These are phyloP conservation scores for Pneumocystis oryctolagi DNA, from an alignment of 1,139 yeast genomes.

Conservation along the genomic window DNA sequence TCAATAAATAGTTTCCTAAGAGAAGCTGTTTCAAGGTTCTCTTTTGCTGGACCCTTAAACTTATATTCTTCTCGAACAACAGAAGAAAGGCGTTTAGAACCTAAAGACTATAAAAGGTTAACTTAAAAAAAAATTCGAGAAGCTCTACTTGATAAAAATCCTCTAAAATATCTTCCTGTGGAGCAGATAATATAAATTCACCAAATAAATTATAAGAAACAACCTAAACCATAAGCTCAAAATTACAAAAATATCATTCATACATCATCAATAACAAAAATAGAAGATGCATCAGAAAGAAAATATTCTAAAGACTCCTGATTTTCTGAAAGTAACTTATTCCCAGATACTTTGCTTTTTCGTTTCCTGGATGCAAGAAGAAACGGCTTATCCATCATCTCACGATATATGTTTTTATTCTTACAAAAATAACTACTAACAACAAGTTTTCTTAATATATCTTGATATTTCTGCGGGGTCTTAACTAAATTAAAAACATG, in stretches of 20 bases:
- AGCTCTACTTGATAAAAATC: slow-evolving; percentile 18
- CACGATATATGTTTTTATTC: slow-evolving; percentile 19
- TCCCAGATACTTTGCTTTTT: slow-evolving; percentile 3
- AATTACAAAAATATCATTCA: not conserved
- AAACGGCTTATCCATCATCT: slow-evolving; percentile 22
- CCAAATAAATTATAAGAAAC: slow-evolving; percentile 26
- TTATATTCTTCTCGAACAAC: slow-evolving; percentile 14
- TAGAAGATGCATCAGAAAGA: slow-evolving; percentile 21
- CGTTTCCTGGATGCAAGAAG: slow-evolving; percentile 21
- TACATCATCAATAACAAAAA: slow-evolving; percentile 28
- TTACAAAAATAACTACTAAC: slow-evolving; percentile 19
- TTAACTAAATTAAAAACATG: slow-evolving; percentile 21
- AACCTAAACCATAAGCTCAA: slow-evolving; percentile 11
- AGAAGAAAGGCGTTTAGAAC: slow-evolving; percentile 14
- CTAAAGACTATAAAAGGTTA: slow-evolving; percentile 7
- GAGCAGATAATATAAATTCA: slow-evolving; percentile 24
- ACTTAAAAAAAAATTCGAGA: not conserved
- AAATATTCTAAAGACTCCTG: slow-evolving; percentile 15
- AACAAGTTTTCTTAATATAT: slow-evolving; percentile 20
- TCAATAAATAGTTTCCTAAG: slow-evolving; percentile 20
- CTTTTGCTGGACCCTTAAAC: slow-evolving; percentile 11
- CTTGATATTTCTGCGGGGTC: slow-evolving; percentile 18
- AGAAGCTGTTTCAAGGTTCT: slow-evolving; percentile 9
- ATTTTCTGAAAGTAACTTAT: slow-evolving; percentile 13
- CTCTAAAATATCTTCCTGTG: slow-evolving; percentile 25